These are phyloP conservation scores for Cercospora nicotianae DNA, from an alignment of 2,329 filamentous ascomycete genomes.

Conservation along the genomic window DNA sequence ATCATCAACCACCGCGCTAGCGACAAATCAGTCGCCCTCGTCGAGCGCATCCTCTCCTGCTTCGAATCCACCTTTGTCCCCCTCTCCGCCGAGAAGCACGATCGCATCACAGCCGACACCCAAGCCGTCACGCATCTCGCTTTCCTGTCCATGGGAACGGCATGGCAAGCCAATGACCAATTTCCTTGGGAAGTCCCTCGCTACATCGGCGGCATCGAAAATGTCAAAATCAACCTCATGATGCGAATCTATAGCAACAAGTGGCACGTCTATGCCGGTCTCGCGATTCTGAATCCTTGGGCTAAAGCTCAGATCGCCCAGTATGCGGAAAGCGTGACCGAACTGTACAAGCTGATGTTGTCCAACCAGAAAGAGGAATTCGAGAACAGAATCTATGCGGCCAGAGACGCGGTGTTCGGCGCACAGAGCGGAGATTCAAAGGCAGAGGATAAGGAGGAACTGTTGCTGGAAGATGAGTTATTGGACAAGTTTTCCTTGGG, in stretches of 20 bases:
- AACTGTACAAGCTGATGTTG: conserved; percentile 96
- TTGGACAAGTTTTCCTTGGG: conserved; percentile 87
- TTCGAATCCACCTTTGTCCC: conserved; percentile 84
- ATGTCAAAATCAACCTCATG: conserved; percentile 98
- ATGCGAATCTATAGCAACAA: conserved; percentile 97
- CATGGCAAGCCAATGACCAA: conserved; percentile 91
- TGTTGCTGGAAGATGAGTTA: conserved; percentile 76
- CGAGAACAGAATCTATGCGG: conserved; percentile 71
- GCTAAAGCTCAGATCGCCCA: conserved; percentile 90
- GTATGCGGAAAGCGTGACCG: conserved; percentile 88
- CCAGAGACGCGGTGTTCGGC: conserved; percentile 70
- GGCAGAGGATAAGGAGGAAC: conserved; percentile 62
- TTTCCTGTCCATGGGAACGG: conserved; percentile 93
- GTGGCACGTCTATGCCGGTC: conserved; percentile 98
- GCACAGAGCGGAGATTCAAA: conserved; percentile 47
- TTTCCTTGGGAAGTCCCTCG: conserved; percentile 97
- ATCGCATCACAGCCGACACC: conserved; percentile 96
- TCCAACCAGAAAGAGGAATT: conserved; percentile 77
- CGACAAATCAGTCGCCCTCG: conserved; percentile 70
- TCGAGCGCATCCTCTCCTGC: conserved; percentile 78
- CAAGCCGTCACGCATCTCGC: conserved; percentile 97
- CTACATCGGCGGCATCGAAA: conserved; percentile 96
- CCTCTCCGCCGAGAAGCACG: conserved; percentile 82
- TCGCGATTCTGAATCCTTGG: conserved; percentile 93
- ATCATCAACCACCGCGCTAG: conserved; percentile 91